These are phyloP conservation scores for Paramyrothecium sp. DNA, from an alignment of 2,329 filamentous ascomycete genomes.

Conservation along the genomic window DNA sequence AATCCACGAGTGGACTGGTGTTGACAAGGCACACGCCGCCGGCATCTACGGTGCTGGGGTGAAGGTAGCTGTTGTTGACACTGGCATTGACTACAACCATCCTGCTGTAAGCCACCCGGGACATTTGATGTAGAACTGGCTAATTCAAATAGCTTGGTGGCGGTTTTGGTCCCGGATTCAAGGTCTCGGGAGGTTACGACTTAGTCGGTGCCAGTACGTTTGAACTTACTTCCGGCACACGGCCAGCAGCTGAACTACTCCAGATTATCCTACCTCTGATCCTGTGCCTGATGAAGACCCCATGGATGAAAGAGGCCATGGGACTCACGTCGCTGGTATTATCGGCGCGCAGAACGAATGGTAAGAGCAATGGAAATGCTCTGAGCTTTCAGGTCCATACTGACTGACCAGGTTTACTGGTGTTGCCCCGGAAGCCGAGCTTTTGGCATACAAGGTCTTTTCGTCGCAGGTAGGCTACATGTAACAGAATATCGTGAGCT, in stretches of 20 bases:
- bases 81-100: slow-evolving; percentile 20
- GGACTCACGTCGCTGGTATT: slow-evolving; percentile 29
- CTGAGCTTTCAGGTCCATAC: neutral
- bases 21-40: slow-evolving; percentile 17
- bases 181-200: slow-evolving; percentile 20
- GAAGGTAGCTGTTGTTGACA: slow-evolving; percentile 22
- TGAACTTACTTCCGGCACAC: no score
- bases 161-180: slow-evolving; percentile 17
- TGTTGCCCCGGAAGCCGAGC: slow-evolving; percentile 23
- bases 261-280: no score
- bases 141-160: slow-evolving; percentile 14
- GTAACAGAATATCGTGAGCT: neutral
- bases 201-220: slow-evolving; percentile 11
- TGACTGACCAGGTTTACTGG: slow-evolving; percentile 9
- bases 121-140: neutral
- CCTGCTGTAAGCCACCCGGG: slow-evolving; percentile 2
- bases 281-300: slow-evolving; percentile 21
- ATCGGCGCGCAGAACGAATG: slow-evolving; percentile 19
- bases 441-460: slow-evolving; percentile 26
- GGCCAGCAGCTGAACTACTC: neutral
- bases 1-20: slow-evolving; percentile 17
- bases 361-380: neutral
- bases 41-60: slow-evolving; percentile 20
- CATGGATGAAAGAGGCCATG: slow-evolving; percentile 20
- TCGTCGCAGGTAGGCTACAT: no score